Evolutionary conservation across 2,329 filamentous ascomycete genomes (phyloP), one percentile per base, ranked within the genome.

Genomic region (Arthrobotrys sphaeroides): DNA sequence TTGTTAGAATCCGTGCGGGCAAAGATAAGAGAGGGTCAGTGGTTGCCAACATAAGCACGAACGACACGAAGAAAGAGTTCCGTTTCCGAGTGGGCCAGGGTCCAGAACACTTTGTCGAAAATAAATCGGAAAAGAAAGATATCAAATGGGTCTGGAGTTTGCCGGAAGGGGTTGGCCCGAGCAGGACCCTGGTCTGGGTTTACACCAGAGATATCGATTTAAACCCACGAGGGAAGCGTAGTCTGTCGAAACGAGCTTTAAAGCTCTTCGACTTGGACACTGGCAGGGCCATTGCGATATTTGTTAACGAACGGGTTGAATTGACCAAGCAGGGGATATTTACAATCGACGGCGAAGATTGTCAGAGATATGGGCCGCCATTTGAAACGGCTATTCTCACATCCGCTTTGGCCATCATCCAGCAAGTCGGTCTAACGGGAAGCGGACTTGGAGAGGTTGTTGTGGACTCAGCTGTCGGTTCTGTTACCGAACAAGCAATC

Each of bases 381-480:
- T 68, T 68, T 18, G 51, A 59, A 28, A 57, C 24, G 38, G 62
- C 47, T 22, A 36, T 67, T 9, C 47, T 67, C 16, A 47, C 49
- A 10, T 43, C 47, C 38, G 51, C 22, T 33, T 26, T 67, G 24
- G 36, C 47, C 13, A 55, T 67, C 24, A 57, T 43, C 38, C 62
- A 57, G 26, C 47, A 51, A 16, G 22, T 33, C 10, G 28, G 24
- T 4, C n/a, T 33, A 28, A 38, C 43, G 20, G 45, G 43, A 22
- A 45, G 24, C 26, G 49, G 47, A 24, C 33, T 55, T 36, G 22
- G 40, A 5, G 40, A 31, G 47, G 28, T 40, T 57, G 62, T 18
- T 13, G 62, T 51, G 18, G 51, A 49, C 38, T 20, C 51, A 55
- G 47, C 47, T 20, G 40, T 55, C 36, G 62, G 47, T 4, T 6